Evolutionary conservation across 371 early-diverging fungal genomes (phyloP).

Genomic region (Basidiobolus meristosporus): DNA sequence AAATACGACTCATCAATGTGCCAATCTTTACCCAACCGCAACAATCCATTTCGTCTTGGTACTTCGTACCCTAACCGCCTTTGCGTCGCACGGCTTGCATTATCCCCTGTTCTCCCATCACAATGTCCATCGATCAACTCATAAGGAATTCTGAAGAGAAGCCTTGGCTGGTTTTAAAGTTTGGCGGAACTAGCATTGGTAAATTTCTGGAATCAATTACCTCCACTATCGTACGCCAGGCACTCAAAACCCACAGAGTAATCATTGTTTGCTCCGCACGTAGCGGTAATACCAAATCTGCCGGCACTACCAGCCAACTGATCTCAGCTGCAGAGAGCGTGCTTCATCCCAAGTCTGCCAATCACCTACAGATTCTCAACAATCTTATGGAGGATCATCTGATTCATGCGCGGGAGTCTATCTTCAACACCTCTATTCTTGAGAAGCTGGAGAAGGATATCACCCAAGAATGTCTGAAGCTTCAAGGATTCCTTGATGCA

Average conservation of each 20-base stretch:
- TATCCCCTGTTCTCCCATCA: no score
- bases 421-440: constrained; percentile 23
- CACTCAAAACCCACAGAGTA: constrained; percentile 29
- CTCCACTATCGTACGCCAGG: constrained; percentile 30
- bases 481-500: constrained; percentile 73
- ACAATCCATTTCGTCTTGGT: no score
- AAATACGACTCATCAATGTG: no score
- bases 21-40: no score
- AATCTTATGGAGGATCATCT: constrained; percentile 69
- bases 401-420: constrained; percentile 35
- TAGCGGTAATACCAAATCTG: constrained; percentile 52
- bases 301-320: constrained; percentile 55
- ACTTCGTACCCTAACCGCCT: no score
- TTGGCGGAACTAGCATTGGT: constrained; percentile 76
- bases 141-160: constrained; percentile 5
- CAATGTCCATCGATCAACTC: no score
- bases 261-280: constrained; percentile 72
- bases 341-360: constrained; percentile 23
- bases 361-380: constrained; percentile 56
- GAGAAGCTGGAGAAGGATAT: constrained; percentile 29
- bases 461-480: constrained; percentile 46
- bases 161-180: constrained; percentile 66
- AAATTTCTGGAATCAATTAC: constrained; percentile 49
- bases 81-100: no score
- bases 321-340: constrained; percentile 54